A percentile compares a stretch with the other conserved stretches of the same genome.
Conservation (phyloP, 495 filamentous ascomycete genomes). For the Penicillium manginii region DNA sequence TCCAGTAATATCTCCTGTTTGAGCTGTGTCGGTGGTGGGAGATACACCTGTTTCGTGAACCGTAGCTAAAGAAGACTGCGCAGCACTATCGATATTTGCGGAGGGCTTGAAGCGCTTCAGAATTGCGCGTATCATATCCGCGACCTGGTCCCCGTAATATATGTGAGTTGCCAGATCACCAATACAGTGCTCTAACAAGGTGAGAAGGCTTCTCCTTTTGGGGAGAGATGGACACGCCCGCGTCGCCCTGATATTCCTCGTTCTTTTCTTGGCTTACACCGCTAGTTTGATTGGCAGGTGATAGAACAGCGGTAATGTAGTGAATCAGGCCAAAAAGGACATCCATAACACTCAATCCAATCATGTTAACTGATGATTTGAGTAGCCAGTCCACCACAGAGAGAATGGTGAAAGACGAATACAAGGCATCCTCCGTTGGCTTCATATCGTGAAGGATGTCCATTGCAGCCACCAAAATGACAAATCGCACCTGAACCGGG, state of each 20-base stretch:
- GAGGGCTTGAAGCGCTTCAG: conserved; percentile 74
- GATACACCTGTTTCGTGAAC: conserved; percentile 39
- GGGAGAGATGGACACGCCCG: conserved; percentile 40
- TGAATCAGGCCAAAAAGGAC: conserved; percentile 79
- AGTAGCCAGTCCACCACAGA: conserved; percentile 79
- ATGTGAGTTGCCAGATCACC: conserved; percentile 87
- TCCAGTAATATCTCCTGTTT: conserved; percentile 25
- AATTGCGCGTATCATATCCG: conserved; percentile 85
- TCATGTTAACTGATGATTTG: conserved; percentile 85
- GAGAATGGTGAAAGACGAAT: conserved; percentile 70
- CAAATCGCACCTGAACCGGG: conserved; percentile 87
- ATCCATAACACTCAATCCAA: conserved; percentile 92
- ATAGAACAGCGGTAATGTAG: conserved; percentile 74
- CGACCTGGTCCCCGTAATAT: conserved; percentile 92
- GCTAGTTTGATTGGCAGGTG: conserved; percentile 55
- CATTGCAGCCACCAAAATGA: conserved; percentile 79
- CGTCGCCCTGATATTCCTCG: conserved; percentile 9
- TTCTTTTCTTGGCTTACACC: conserved; percentile 28
- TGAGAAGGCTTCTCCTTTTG: conserved; percentile 59
- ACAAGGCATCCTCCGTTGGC: conserved; percentile 65
- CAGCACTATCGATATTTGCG: conserved; percentile 41
- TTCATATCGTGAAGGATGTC: conserved; percentile 69
- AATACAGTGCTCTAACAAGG: conserved; percentile 73
- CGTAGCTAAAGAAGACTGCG: conserved; percentile 40
- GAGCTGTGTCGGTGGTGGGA: conserved; percentile 7